These are phyloP conservation scores for Saccharomyces hybrid DNA, from an alignment of 1,139 yeast genomes.

Conservation along the genomic window DNA sequence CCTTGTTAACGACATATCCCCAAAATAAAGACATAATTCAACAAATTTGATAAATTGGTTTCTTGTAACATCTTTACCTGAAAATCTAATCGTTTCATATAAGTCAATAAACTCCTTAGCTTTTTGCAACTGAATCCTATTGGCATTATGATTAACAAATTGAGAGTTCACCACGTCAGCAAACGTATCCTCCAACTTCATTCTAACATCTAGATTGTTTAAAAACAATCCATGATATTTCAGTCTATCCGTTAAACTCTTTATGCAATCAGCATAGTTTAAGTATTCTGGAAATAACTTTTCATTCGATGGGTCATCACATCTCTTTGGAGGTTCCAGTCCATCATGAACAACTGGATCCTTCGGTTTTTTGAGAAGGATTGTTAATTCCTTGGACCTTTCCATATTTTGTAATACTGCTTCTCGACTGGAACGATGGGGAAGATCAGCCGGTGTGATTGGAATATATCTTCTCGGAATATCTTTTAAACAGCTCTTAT, in stretches of 20 bases:
- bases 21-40: constrained; percentile 35
- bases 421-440: constrained; percentile 38
- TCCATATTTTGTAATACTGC: constrained; percentile 39
- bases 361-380: constrained; percentile 24
- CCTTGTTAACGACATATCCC: constrained; percentile 16
- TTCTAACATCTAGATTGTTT: constrained; percentile 13
- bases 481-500: constrained; percentile 55
- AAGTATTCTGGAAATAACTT: constrained; percentile 27
- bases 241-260: constrained; percentile 26
- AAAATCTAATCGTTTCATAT: constrained; percentile 68
- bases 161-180: constrained; percentile 19
- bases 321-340: constrained; percentile 27
- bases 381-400: constrained; percentile 26
- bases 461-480: constrained; percentile 76
- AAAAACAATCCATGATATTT: constrained; percentile 29
- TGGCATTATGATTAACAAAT: constrained; percentile 14
- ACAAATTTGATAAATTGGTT: constrained; percentile 57
- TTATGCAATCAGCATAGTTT: constrained; percentile 26
- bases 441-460: constrained; percentile 52
- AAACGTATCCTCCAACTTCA: constrained; percentile 22
- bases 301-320: constrained; percentile 16
- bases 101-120: constrained; percentile 39
- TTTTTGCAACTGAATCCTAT: constrained; percentile 18
- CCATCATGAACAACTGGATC: constrained; percentile 29
- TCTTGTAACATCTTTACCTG: constrained; percentile 57